Base-by-base conservation (phyloP, 345 rosid species). In the Melaleuca quinquenervia region DNA sequence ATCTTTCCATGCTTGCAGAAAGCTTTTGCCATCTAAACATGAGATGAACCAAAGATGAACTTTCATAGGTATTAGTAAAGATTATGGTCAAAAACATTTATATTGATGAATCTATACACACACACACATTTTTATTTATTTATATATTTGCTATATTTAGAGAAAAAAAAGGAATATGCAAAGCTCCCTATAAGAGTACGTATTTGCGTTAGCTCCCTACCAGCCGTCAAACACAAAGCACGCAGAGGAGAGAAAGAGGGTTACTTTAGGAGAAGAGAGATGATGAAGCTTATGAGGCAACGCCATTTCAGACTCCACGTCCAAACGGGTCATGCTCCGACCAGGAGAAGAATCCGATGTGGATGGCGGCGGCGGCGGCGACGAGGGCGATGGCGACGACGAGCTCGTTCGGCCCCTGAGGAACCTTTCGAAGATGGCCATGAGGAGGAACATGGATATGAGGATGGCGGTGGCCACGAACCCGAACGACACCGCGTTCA, bases 371-470 rank as follows among this genome's bases (percentile, higher is more conserved):
- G 82, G 26, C 7, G 82, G 11, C 22, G 50, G 49, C 62, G 58
- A 7, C 84, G 64, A 1, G 55, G 27, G 14, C 51, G 83, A 48
- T 13, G 82, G 6, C 48, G 58, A 21, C 48, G n/a, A 12, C 49
- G 80, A 70, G 20, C 48, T 9, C 12, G 80, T 70, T 6, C 26
- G 80, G 55, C 84, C 11, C 1, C 84, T 52, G 58, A 90, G 89
- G 86, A 94, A 94, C 88, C 95, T 94, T 90, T 96, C 99, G 74
- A 96, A 95, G 27, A 96, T 90, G 83, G 98, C 99, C 90, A 95
- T 90, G 84, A 93, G 91, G 52, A 96, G 94, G 91, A 96, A 96
- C 95, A 95, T 93, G 64, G 94, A 92, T 70, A 95, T 92, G 88
- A 95, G 95, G 89, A 94, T 92, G 86, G 96, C 98, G 20, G 98